phyloP scores from a whole-genome alignment of 805 yeast species.

The Scheffersomyces ergatensis region DNA sequence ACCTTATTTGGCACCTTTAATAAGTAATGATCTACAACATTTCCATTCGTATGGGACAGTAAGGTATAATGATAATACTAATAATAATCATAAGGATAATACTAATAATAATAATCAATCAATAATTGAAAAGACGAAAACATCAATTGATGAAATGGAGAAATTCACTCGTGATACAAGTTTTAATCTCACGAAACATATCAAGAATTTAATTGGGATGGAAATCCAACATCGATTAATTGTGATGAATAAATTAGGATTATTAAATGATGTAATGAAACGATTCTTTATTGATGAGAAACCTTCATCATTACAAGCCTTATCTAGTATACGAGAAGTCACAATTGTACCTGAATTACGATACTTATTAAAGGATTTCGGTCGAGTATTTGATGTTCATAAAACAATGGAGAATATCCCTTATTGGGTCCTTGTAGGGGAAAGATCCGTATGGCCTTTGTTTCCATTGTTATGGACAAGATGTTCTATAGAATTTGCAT shows the following conservation, averaged over 20 bases:
- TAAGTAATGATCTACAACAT: conserved; percentile 80
- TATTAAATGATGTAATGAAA: conserved; percentile 66
- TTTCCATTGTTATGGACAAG: conserved; percentile 82
- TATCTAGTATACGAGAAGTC: conserved; percentile 64
- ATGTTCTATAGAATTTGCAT: conserved; percentile 83
- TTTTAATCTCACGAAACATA: conserved; percentile 27
- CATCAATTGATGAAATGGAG: conserved; percentile 29
- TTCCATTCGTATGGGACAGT: conserved; percentile 41
- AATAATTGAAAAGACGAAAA: conserved; percentile 30
- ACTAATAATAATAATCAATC: conserved; percentile 7
- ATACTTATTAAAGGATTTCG: conserved; percentile 66
- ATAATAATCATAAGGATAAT: too few relatives aligned
- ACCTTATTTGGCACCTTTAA: conserved; percentile 88
- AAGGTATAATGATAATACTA: conserved; percentile 13
- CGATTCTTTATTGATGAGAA: conserved; percentile 85
- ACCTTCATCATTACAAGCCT: conserved; percentile 63
- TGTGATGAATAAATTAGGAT: conserved; percentile 73
- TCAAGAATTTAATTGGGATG: conserved; percentile 60
- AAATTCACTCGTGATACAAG: conserved; percentile 31
- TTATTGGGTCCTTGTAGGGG: conserved; percentile 90
- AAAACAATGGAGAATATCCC: conserved; percentile 70
- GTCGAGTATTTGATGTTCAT: conserved; percentile 75
- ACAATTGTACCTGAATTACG: conserved; percentile 87
- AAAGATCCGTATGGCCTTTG: conserved; percentile 89
- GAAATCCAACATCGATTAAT: conserved; percentile 85